Percentiles rank a stretch among this genome's conserved stretches.
Evolutionary conservation across 371 early-diverging fungal species (phyloP).

Genomic region (Blastocladiella emersonii): DNA sequence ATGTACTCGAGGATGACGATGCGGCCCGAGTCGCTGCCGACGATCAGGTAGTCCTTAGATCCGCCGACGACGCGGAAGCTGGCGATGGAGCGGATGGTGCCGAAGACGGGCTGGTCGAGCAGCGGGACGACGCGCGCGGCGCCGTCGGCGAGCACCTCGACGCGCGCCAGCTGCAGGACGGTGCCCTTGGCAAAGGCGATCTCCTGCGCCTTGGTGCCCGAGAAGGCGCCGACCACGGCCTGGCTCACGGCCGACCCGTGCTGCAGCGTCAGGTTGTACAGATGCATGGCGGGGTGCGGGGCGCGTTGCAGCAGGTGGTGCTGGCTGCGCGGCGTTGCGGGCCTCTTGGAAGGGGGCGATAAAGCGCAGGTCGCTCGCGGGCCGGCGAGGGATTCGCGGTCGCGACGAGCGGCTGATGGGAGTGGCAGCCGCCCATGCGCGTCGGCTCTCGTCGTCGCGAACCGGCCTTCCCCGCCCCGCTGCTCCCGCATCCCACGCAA

Average conservation of each 20-base stretch:
- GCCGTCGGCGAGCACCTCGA: constrained; percentile 40
- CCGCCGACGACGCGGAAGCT: constrained; percentile 34
- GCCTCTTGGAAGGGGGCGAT: too few species aligned
- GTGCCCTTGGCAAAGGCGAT: constrained; percentile 62
- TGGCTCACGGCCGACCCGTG: constrained; percentile 60
- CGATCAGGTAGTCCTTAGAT: constrained; percentile 71
- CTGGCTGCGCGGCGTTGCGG: too few species aligned
- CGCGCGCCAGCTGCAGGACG: constrained; percentile 60
- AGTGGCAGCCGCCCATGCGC: too few species aligned
- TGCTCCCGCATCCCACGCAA: too few species aligned
- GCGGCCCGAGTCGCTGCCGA: constrained; percentile 84
- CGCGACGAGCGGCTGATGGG: too few species aligned
- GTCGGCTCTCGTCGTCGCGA: too few species aligned
- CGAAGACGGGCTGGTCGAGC: constrained; percentile 57
- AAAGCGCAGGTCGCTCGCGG: too few species aligned
- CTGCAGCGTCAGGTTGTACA: constrained; percentile 83
- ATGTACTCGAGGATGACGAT: constrained; percentile 85
- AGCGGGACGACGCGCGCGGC: constrained; percentile 40
- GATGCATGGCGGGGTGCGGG: constrained; percentile 57
- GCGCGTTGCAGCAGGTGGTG: too few species aligned
- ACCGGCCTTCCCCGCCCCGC: too few species aligned
- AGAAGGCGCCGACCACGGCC: constrained; percentile 81
- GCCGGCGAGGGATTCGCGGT: too few species aligned
- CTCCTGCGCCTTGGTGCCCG: constrained; percentile 82
- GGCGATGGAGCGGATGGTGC: constrained; percentile 62